Evolutionary conservation across 2,329 filamentous ascomycete species (phyloP).

Genomic region (Fusarium longipes): DNA sequence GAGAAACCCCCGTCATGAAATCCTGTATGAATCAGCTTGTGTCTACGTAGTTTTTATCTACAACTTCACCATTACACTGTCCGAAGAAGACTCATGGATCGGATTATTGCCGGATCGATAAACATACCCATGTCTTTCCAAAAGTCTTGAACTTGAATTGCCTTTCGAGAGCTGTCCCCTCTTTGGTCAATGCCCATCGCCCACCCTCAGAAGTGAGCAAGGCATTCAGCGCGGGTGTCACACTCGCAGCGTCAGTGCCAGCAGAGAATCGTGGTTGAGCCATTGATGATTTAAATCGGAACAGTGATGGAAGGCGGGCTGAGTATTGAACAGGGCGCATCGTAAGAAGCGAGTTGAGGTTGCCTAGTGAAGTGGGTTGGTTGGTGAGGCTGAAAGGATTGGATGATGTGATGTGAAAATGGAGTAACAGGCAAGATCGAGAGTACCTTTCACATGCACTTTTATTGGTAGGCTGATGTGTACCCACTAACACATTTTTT

Average conservation of each 20-base stretch:
- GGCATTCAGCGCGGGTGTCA: slow-evolving; percentile 52
- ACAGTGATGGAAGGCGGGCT: slow-evolving; percentile 17
- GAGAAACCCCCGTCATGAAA: slow-evolving; percentile 79
- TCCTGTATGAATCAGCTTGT: slow-evolving; percentile 59
- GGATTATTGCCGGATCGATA: not conserved
- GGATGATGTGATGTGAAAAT: slow-evolving; percentile 23
- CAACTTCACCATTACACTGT: not conserved
- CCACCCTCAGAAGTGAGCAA: slow-evolving; percentile 55
- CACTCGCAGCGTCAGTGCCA: slow-evolving; percentile 56
- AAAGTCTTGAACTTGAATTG: slow-evolving; percentile 74
- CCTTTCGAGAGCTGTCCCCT: slow-evolving; percentile 68
- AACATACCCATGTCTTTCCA: slow-evolving; percentile 71
- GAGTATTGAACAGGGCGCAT: slow-evolving; percentile 30
- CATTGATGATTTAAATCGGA: slow-evolving; percentile 41
- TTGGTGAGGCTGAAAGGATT: slow-evolving; percentile 24
- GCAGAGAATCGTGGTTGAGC: slow-evolving; percentile 56
- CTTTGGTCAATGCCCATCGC: slow-evolving; percentile 63
- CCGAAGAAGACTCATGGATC: not conserved
- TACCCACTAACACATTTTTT: slow-evolving; percentile 18
- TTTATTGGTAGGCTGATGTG: not conserved
- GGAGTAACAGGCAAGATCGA: slow-evolving; percentile 20
- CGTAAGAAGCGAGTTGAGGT: not conserved
- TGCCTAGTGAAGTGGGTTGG: slow-evolving; percentile 2
- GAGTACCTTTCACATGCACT: slow-evolving; percentile 6
- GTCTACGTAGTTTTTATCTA: not conserved